Percentiles rank a stretch among this genome's conserved stretches.
Conservation (phyloP, 768 basidiomycete species). For the Cystofilobasidium bisporidii region DNA sequence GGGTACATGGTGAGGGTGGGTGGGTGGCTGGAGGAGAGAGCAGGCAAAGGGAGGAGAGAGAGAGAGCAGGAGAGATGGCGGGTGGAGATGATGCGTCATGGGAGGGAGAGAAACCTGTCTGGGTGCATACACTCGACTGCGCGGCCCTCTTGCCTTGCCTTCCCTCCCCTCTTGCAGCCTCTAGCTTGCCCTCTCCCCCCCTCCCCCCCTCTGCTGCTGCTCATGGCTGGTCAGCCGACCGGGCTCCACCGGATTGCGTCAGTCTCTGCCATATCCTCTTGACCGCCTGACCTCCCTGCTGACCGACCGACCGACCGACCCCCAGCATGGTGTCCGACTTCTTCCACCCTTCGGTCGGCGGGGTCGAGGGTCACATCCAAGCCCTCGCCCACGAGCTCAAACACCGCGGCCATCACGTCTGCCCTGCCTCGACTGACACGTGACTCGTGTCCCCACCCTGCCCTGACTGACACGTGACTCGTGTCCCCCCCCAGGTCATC, state of each 20-base stretch:
- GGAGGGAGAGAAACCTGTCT: no score
- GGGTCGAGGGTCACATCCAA: conserved; percentile 94
- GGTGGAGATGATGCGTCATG: no score
- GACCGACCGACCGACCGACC: no score
- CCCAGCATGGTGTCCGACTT: conserved; percentile 83
- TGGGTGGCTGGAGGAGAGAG: not conserved
- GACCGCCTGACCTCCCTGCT: no score
- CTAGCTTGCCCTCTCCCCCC: no score
- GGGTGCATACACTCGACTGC: no score
- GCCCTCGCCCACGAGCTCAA: conserved; percentile 78
- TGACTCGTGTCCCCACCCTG: not conserved
- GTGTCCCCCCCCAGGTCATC: conserved; percentile 56
- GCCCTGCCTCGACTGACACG: conserved; percentile 26
- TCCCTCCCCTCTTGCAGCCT: no score
- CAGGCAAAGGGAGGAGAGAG: not conserved
- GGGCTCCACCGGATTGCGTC: not conserved
- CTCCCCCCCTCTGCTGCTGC: no score
- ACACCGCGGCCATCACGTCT: conserved; percentile 70
- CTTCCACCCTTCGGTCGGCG: conserved; percentile 86
- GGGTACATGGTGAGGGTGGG: conserved; percentile 32
- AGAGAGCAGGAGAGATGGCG: not conserved
- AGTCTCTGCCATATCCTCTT: not conserved
- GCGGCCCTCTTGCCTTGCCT: no score
- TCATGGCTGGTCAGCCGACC: no score
- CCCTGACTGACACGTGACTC: not conserved